Percentiles rank a stretch among this genome's conserved stretches.
These are phyloP conservation scores for Novymonas esmeraldas DNA, from an alignment of 208 protist genomes.

Conservation along the genomic window DNA sequence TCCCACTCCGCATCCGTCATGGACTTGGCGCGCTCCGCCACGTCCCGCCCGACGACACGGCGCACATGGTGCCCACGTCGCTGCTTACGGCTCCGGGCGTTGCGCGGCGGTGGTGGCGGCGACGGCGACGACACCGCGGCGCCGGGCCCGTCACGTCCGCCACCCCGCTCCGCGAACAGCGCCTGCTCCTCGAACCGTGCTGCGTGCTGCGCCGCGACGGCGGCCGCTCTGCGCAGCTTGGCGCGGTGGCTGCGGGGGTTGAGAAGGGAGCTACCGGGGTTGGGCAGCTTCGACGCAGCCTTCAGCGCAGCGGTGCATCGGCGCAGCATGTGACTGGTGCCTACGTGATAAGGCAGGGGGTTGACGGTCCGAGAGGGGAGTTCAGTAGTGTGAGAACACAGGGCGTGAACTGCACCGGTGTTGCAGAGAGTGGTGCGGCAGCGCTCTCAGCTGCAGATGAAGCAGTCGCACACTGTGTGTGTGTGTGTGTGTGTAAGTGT, in stretches of 20 bases:
- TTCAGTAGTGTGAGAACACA: neutral
- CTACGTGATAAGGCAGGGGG: no score
- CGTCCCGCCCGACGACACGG: slow-evolving; percentile 35
- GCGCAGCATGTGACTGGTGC: slow-evolving; percentile 27
- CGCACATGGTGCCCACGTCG: slow-evolving; percentile 39
- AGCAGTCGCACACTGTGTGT: no score
- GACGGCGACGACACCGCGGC: slow-evolving; percentile 1
- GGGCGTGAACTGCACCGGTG: no score
- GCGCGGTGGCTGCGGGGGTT: slow-evolving; percentile 74
- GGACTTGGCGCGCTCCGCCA: slow-evolving; percentile 66
- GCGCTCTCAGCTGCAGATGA: no score
- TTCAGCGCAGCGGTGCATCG: slow-evolving; percentile 9
- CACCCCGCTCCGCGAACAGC: slow-evolving; percentile 60
- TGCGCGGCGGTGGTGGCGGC: neutral
- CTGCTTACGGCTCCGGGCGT: slow-evolving; percentile 43
- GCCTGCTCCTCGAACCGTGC: slow-evolving; percentile 61
- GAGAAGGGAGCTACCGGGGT: slow-evolving; percentile 66
- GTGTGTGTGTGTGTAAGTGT: no score
- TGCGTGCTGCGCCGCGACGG: slow-evolving; percentile 28
- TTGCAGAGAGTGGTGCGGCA: no score
- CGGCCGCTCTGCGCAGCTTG: slow-evolving; percentile 45
- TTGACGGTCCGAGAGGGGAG: no score
- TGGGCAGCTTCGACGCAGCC: slow-evolving; percentile 28
- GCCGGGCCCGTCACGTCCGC: slow-evolving; percentile 20
- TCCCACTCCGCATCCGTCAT: slow-evolving; percentile 88